Percentiles rank a stretch among this genome's conserved stretches.
These are phyloP conservation scores for Leptomonas pyrrhocoris DNA, from an alignment of 208 protist species.

Conservation along the genomic window DNA sequence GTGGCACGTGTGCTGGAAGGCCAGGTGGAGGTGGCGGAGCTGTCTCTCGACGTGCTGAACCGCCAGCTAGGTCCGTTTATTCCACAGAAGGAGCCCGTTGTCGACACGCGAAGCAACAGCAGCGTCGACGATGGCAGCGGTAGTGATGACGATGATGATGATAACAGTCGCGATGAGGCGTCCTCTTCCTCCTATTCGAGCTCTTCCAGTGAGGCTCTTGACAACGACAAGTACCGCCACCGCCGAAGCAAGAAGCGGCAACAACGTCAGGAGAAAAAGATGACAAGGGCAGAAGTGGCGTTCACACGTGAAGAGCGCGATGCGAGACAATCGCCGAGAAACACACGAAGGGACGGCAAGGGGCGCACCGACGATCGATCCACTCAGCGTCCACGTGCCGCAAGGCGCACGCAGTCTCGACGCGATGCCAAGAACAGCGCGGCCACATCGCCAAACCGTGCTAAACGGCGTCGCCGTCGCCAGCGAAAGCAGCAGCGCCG, in stretches of 20 bases:
- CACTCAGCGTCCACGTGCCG: not conserved
- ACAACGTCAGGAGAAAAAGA: not conserved
- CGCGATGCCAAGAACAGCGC: not conserved
- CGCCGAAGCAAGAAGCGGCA: not conserved
- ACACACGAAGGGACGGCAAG: not conserved
- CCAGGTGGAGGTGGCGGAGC: constrained; percentile 33
- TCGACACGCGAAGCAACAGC: not conserved
- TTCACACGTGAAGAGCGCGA: constrained; percentile 6
- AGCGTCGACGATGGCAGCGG: not conserved
- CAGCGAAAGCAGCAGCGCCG: constrained; percentile 10
- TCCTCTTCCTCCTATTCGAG: constrained; percentile 1
- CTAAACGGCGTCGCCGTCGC: constrained; percentile 3
- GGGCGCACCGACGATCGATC: not conserved
- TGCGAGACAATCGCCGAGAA: not conserved
- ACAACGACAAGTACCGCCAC: not conserved
- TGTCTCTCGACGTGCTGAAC: constrained; percentile 31
- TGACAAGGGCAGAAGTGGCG: not conserved
- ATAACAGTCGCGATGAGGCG: not conserved
- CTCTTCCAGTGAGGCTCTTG: not conserved
- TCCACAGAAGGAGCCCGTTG: constrained; percentile 6
- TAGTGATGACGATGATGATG: not conserved
- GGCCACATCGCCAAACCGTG: not conserved
- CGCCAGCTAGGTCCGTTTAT: constrained; percentile 23
- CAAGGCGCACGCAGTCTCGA: not conserved
- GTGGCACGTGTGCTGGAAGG: constrained; percentile 28